These are phyloP conservation scores for Alternaria atra DNA, from an alignment of 2,329 filamentous ascomycete genomes.

Conservation along the genomic window DNA sequence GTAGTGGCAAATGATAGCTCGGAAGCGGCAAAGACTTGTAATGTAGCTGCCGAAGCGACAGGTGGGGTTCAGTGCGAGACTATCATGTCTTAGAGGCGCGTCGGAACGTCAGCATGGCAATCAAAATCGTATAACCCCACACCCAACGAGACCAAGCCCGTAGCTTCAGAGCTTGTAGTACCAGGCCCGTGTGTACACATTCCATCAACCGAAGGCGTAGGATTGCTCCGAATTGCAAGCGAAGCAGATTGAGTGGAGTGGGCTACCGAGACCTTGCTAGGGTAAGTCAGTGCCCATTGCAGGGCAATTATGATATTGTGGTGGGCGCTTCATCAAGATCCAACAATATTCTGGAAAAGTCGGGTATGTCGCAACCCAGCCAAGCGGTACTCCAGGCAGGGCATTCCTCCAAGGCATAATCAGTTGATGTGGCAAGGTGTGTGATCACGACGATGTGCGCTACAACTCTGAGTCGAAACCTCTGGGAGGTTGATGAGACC, in stretches of 20 bases:
- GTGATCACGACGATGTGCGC: not conserved
- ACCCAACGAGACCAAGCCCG: conserved; percentile 10
- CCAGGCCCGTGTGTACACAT: not conserved
- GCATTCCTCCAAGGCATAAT: not conserved
- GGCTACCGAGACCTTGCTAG: conserved; percentile 1
- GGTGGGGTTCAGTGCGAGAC: not conserved
- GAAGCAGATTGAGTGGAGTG: conserved; percentile 3
- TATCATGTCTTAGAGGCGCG: not conserved
- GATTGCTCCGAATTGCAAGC: conserved; percentile 16
- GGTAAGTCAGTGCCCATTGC: conserved; percentile 13
- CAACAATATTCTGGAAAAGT: not conserved
- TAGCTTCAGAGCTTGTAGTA: conserved; percentile 3
- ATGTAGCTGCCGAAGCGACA: not conserved
- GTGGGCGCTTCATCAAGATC: conserved; percentile 5
- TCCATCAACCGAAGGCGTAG: not conserved
- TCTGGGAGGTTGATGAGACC: not conserved
- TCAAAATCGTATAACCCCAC: conserved; percentile 1
- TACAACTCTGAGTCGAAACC: not conserved
- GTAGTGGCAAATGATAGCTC: not conserved
- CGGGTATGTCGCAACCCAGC: not conserved
- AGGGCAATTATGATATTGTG: conserved; percentile 12
- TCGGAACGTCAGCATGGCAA: conserved; percentile 1
- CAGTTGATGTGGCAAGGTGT: not conserved
- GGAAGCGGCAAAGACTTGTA: not conserved
- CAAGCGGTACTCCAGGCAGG: not conserved